These are phyloP conservation scores for Priceomyces fermenticarens DNA, from an alignment of 805 yeast genomes.

Conservation along the genomic window DNA sequence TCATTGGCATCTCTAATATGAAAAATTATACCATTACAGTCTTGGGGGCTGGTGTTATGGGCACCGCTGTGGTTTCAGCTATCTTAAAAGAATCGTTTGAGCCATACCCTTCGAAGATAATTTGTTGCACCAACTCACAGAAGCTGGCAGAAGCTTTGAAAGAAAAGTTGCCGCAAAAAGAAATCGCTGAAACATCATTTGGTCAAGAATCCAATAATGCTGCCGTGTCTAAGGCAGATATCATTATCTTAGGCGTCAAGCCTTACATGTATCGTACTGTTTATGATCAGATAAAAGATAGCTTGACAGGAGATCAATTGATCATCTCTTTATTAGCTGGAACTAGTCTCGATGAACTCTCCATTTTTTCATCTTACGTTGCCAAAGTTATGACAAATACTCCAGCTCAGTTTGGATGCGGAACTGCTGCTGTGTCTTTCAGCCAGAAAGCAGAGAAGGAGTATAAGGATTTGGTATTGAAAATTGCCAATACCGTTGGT, in stretches of 20 bases:
- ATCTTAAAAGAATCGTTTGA: conserved; percentile 48
- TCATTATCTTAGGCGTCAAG: conserved; percentile 81
- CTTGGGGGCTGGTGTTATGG: conserved; percentile 94
- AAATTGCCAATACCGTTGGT: conserved; percentile 63
- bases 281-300: conserved; percentile 46
- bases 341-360: conserved; percentile 73
- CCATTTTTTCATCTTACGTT: conserved; percentile 51
- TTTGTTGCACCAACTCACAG: conserved; percentile 66
- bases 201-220: conserved; percentile 43
- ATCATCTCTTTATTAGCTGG: conserved; percentile 90
- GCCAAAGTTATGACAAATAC: conserved; percentile 98
- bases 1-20: conserved; percentile 9
- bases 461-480: conserved; percentile 47
- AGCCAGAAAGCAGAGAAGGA: conserved; percentile 45
- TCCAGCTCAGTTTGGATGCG: conserved; percentile 89
- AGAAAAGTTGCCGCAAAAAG: conserved; percentile 31
- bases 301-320: conserved; percentile 51
- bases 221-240: conserved; percentile 63
- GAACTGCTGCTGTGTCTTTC: conserved; percentile 90
- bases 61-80: conserved; percentile 86
- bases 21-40: conserved; percentile 62
- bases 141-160: conserved; percentile 42
- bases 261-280: conserved; percentile 75
- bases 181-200: conserved; percentile 50
- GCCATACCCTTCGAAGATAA: conserved; percentile 66